phyloP scores from a whole-genome alignment of 495 filamentous ascomycete species.

The Penicillium egyptiacum region DNA sequence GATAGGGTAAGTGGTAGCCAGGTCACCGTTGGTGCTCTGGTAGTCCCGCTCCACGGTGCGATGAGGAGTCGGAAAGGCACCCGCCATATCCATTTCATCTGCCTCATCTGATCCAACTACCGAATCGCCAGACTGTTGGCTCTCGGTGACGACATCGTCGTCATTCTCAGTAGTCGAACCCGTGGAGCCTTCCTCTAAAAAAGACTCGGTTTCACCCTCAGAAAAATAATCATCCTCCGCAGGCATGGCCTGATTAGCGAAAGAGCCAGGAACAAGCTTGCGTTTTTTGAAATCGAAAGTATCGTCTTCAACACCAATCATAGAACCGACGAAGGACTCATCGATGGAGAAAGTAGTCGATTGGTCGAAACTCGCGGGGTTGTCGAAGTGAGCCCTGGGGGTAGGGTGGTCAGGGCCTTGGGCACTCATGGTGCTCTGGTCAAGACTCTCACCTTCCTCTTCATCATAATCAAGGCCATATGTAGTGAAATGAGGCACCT shows the following conservation, averaged over 20 bases:
- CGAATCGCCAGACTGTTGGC: slow-evolving; percentile 59
- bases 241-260: slow-evolving; percentile 60
- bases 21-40: slow-evolving; percentile 43
- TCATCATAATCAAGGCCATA: slow-evolving; percentile 91
- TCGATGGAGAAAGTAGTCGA: slow-evolving; percentile 51
- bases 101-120: slow-evolving; percentile 69
- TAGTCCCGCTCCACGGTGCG: slow-evolving; percentile 64
- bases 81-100: slow-evolving; percentile 75
- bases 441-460: slow-evolving; percentile 58
- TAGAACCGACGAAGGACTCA: slow-evolving; percentile 47
- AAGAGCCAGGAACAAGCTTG: slow-evolving; percentile 73
- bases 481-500: slow-evolving; percentile 90
- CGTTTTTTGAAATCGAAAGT: slow-evolving; percentile 80
- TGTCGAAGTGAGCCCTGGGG: slow-evolving; percentile 47
- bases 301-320: slow-evolving; percentile 65
- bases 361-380: slow-evolving; percentile 44
- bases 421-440: slow-evolving; percentile 58
- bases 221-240: slow-evolving; percentile 47
- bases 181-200: slow-evolving; percentile 87
- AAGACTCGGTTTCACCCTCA: slow-evolving; percentile 62
- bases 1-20: slow-evolving; percentile 44
- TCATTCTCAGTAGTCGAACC: slow-evolving; percentile 70
- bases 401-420: slow-evolving; percentile 55
- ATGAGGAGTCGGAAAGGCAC: slow-evolving; percentile 65
- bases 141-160: slow-evolving; percentile 60